Evolutionary conservation across 2,329 filamentous ascomycete species (phyloP), one percentile per base, ranked within the genome.

Genomic region (Fusarium multiceps): DNA sequence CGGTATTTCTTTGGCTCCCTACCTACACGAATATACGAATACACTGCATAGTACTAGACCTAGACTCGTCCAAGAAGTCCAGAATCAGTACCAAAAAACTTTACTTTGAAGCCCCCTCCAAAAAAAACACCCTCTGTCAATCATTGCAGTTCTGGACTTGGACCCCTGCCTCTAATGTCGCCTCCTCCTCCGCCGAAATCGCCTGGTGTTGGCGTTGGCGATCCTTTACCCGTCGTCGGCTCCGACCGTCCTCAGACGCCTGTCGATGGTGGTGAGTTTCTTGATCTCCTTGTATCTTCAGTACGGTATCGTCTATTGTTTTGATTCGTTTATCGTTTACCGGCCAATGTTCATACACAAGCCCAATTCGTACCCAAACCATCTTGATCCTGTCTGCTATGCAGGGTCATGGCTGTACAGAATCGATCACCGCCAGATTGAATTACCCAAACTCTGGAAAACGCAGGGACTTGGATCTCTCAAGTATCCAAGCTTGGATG

Each of bases 341-440:
- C 49, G 4, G 21, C 54, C 66, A 46, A 48, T 21, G 21, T 34
- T 21, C n/a, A 62, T 47, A 41, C 56, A 53, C 56, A 54, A 62
- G 30, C 55, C 42, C 59, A 40, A 63, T 41, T 42, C 41, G 25
- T 55, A 47, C 23, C 40, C 25, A 42, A 34, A 45, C 30, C 41
- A 57, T 62, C 43, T 68, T 57, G 32, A 4, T 12, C 34, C 30
- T 37, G 27, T 56, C 46, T 68, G 28, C 54, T 46, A 61, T 53
- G 63, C 67, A 70, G 58, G 67, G 67, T 68, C 67, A 70, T 58
- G 63, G 67, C 66, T 69, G 62, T 54, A 50, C 66, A 63, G 27
- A 43, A 41, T 32, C 58, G 63, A 70, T 55, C 67, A 70, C 67
- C 67, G 67, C 68, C 56, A 68, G 67, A 70, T 68, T 70, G 40